These are phyloP conservation scores for Heliamphora exappendiculata DNA, from an alignment of 148 eudicot species.

Conservation along the genomic window DNA sequence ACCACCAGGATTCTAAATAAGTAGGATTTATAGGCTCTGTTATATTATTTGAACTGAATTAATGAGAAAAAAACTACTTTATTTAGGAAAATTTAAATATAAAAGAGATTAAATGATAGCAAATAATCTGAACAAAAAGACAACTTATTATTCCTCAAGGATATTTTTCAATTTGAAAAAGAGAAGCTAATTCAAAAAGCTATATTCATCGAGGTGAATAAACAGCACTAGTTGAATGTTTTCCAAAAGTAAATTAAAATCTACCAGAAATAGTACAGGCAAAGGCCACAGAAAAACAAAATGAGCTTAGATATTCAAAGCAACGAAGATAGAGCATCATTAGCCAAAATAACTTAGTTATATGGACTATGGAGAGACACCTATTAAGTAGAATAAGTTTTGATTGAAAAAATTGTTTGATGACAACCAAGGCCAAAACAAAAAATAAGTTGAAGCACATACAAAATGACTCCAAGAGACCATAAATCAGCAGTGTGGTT, in stretches of 20 bases:
- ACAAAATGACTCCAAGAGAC: constrained; percentile 99
- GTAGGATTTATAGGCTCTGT: neutral
- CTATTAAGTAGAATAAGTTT: neutral
- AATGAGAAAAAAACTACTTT: neutral
- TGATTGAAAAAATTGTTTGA: neutral
- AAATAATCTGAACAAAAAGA: neutral
- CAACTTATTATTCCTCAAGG: neutral
- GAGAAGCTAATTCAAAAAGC: neutral
- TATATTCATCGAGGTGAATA: neutral
- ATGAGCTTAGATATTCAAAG: neutral
- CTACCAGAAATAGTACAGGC: neutral
- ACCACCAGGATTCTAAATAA: neutral
- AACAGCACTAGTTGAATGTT: neutral
- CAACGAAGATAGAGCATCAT: neutral
- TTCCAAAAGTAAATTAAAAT: neutral
- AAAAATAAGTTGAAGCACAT: constrained; percentile 25
- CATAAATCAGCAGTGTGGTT: constrained; percentile 98
- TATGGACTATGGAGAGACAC: neutral
- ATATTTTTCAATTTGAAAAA: neutral
- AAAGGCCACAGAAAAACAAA: neutral
- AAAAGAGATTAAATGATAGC: neutral
- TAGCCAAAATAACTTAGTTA: neutral
- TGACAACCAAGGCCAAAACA: neutral
- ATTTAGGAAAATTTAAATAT: neutral
- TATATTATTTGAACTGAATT: neutral